A percentile compares a stretch with the other conserved stretches of the same genome.
phyloP scores from a whole-genome alignment of 345 rosid species.

The Nasturtium officinale region DNA sequence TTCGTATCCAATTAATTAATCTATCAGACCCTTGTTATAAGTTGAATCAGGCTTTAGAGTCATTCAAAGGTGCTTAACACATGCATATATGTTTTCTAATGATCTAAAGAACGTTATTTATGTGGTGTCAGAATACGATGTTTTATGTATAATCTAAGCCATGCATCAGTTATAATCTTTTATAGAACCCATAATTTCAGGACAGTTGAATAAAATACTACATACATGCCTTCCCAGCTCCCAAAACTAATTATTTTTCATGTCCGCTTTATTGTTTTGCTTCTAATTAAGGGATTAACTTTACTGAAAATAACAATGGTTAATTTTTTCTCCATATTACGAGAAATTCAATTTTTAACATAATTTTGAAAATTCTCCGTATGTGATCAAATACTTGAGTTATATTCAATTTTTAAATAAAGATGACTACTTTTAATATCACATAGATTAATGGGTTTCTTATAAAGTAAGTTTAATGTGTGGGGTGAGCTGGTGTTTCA shows the following conservation, averaged over 20 bases:
- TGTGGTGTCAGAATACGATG: slow-evolving; percentile 34
- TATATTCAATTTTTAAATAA: slow-evolving; percentile 7
- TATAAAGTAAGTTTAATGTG: slow-evolving; percentile 42
- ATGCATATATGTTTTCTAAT: slow-evolving; percentile 20
- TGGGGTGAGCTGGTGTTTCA: slow-evolving; percentile 56
- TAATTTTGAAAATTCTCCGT: background rate
- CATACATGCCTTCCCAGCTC: slow-evolving; percentile 12
- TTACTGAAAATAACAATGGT: slow-evolving; percentile 13
- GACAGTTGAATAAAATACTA: slow-evolving; percentile 22
- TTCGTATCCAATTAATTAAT: background rate
- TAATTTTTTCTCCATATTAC: background rate
- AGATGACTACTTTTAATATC: background rate
- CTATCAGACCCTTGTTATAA: slow-evolving; percentile 5
- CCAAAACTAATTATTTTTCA: slow-evolving; percentile 21
- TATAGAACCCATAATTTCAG: slow-evolving; percentile 41
- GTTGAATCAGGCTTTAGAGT: slow-evolving; percentile 11
- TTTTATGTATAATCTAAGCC: slow-evolving; percentile 25
- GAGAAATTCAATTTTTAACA: background rate
- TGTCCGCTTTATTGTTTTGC: slow-evolving; percentile 34
- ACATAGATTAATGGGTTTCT: slow-evolving; percentile 12
- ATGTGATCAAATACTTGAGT: background rate
- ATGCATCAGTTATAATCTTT: slow-evolving; percentile 43
- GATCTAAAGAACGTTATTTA: slow-evolving; percentile 19
- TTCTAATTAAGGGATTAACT: background rate
- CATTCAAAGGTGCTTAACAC: slow-evolving; percentile 28